Evolutionary conservation across 2,329 filamentous ascomycete species (phyloP), one percentile per base, ranked within the genome.

Genomic region (Trichoderma asperellum): DNA sequence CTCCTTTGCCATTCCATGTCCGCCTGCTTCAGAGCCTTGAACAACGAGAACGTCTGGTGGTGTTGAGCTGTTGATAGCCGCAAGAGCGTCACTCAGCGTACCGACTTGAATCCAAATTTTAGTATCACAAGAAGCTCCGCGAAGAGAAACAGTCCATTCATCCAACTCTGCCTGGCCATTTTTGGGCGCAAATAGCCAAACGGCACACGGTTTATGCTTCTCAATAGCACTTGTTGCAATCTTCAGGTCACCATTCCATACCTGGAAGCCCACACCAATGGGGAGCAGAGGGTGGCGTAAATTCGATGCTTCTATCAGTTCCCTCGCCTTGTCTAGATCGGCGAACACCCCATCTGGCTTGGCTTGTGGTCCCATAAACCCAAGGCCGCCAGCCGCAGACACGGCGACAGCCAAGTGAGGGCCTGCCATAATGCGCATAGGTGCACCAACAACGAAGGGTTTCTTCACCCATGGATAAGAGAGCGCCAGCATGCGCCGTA

Each of bases 361-460:
- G 2, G 72, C 76, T 11, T 74, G 80, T 0, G 79, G 80, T 2
- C 80, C 83, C 57, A 84, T 79, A 72, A 84, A 85, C 12, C 83
- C 86, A 1, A 93, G 83, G 0, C 92, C 92, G 21, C 92, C 92
- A 7, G 91, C 90, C 72, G 91, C 91, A 68, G 90, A 88, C 16
- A 92, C 84, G 55, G 88, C 85, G 37, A 88, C 80, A 2, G 89
- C 88, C 3, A 93, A 83, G 0, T 79, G 73, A 75, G 83, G 71
- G 76, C 85, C 75, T 77, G 83, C 73, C 84, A 92, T 87, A 43
- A 88, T 82, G 57, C 89, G 86, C 91, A 94, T 93, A 0, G 91
- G 91, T 1, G 89, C 91, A 47, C 83, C 82, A 57, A 85, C 81
- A 35, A 93, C 83, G 24, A 92, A 73, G 0, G 78, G 76, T 3